These are phyloP conservation scores for Passalora sequoiae DNA, from an alignment of 2,329 filamentous ascomycete species.

Conservation along the genomic window DNA sequence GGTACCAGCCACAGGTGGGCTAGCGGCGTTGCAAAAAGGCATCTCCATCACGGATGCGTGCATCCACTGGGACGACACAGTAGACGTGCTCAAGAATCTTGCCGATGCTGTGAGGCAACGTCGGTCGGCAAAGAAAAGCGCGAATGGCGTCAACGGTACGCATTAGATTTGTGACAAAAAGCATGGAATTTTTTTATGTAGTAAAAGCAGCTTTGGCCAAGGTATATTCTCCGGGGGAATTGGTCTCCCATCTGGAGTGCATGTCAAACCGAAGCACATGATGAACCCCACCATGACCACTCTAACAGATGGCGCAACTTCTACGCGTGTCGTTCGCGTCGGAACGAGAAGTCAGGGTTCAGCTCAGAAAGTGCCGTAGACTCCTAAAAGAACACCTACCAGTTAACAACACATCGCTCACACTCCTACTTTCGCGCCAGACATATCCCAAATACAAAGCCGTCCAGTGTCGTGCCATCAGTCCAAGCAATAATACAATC, in stretches of 20 bases:
- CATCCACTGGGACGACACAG: conserved; percentile 85
- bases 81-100: conserved; percentile 75
- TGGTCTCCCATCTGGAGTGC: too few relatives aligned
- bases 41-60: conserved; percentile 95
- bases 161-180: too few relatives aligned
- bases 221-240: too few relatives aligned
- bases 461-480: neutral
- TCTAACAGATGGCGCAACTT: too few relatives aligned
- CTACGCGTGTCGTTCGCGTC: too few relatives aligned
- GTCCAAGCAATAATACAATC: neutral
- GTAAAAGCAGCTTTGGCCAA: too few relatives aligned
- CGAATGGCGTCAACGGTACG: conserved; percentile 11
- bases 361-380: neutral
- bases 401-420: neutral
- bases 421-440: neutral
- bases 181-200: too few relatives aligned
- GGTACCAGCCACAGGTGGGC: conserved; percentile 71
- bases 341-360: too few relatives aligned
- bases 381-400: neutral
- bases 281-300: too few relatives aligned
- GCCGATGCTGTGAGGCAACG: conserved; percentile 76
- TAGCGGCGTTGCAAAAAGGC: conserved; percentile 72
- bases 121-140: conserved; percentile 46
- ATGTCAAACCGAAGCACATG: too few relatives aligned
- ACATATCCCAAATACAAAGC: neutral